Evolutionary conservation across 2,329 filamentous ascomycete species (phyloP), one percentile per base, ranked within the genome.

Genomic region (Myriosclerotinia scirpicola): DNA sequence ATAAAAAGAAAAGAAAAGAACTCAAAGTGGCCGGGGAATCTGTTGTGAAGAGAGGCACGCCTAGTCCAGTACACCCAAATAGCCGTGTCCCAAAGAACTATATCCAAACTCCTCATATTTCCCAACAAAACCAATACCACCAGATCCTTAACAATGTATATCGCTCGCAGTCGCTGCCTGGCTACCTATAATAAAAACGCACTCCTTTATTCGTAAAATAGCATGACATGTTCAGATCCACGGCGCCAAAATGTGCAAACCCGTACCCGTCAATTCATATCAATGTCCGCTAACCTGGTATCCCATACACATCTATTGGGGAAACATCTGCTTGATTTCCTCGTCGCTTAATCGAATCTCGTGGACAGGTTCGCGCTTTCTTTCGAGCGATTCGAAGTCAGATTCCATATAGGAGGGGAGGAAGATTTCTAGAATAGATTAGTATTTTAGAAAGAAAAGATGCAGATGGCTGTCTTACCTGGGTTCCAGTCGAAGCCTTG

Each of bases 401-500:
- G 85, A 87, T 78, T 91, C 89, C 73, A 90, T 81, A 76, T 92
- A 92, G 9, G 89, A 91, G 1, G 90, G 90, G 1, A 93, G 84
- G 79, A 93, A 93, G 77, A 93, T 91, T 76, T 93, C 90, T 90
- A 70, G 11, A 65, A 22, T 9, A 2, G 20, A 67, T 68, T 62
- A 65, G 38, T 26, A 54, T 65, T 44, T 20, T 44, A 22, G 22
- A 20, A 8, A n/a, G 30, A 36, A 22, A 34, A 53, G 3, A 59
- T 55, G 50, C 44, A 38, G 20, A 12, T 5, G 11, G 9, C 8
- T 9, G 22, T 74, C 79, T 65, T 80, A 89, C 87, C 88, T 77
- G 90, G 90, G 77, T 93, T 93, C 90, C 90, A 94, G 69, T 88
- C 87, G 75, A 92, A 94, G 67, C 90, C 90, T 78, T 94, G 90